Conservation (phyloP, 202 grass and related monocot species). For the Schoenoplectus triqueter region DNA sequence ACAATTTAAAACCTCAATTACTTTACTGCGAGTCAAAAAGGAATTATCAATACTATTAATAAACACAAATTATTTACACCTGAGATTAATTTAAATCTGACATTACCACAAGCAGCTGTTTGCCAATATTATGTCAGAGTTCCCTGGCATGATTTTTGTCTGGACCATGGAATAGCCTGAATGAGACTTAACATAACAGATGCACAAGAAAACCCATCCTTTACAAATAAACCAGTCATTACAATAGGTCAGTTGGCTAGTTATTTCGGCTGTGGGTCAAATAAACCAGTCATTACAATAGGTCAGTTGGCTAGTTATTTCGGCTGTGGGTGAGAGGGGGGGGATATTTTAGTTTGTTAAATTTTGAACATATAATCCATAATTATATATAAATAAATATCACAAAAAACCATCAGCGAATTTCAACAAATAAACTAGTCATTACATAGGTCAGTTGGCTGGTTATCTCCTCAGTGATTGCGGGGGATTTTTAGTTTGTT, state of each 20-base stretch:
- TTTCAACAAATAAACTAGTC: background rate
- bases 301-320: conserved; percentile 1
- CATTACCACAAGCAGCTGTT: background rate
- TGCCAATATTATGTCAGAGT: background rate
- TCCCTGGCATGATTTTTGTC: background rate
- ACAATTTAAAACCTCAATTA: too few relatives aligned
- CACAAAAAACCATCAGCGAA: background rate
- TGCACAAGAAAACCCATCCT: background rate
- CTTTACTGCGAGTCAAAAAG: too few relatives aligned
- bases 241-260: background rate
- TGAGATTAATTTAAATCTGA: background rate
- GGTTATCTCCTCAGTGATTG: too few relatives aligned
- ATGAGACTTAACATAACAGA: background rate
- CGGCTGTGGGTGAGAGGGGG: background rate
- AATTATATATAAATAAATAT: background rate
- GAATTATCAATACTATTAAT: background rate
- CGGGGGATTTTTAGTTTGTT: too few relatives aligned
- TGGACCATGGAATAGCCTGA: background rate
- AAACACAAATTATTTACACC: background rate
- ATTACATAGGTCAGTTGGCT: too few relatives aligned
- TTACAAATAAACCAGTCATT: background rate
- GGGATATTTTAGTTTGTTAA: background rate
- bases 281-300: background rate
- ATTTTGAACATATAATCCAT: background rate
- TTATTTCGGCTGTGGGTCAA: background rate